phyloP scores from a whole-genome alignment of 2,329 filamentous ascomycete genomes.

The Penicillium nordicum region DNA sequence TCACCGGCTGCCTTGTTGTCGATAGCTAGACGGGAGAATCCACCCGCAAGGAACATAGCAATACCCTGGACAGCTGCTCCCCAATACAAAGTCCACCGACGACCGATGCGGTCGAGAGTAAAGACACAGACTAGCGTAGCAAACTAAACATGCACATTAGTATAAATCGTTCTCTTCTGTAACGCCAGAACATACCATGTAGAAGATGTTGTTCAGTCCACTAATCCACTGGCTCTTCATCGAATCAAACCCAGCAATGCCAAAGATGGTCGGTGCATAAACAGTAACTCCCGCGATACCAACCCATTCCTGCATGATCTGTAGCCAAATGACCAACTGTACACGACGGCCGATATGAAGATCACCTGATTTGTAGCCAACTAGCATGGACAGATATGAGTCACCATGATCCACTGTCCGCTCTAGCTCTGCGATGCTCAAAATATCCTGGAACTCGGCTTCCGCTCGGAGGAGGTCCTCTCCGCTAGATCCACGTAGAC shows the following conservation, averaged over 20 bases:
- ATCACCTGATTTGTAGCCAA: slow-evolving; percentile 62
- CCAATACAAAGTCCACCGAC: slow-evolving; percentile 68
- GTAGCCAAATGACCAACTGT: slow-evolving; percentile 67
- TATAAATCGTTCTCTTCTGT: neutral
- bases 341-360: slow-evolving; percentile 65
- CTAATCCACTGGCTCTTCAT: slow-evolving; percentile 62
- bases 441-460: slow-evolving; percentile 66
- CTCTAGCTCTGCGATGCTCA: slow-evolving; percentile 61
- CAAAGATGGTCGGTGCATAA: slow-evolving; percentile 58
- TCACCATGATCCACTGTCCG: slow-evolving; percentile 51
- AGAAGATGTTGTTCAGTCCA: slow-evolving; percentile 56
- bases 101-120: slow-evolving; percentile 65
- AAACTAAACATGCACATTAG: slow-evolving; percentile 43
- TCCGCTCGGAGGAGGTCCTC: slow-evolving; percentile 55
- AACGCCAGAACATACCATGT: slow-evolving; percentile 44
- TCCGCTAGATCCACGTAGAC: slow-evolving; percentile 59
- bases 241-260: slow-evolving; percentile 63
- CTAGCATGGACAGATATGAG: slow-evolving; percentile 64
- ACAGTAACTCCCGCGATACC: slow-evolving; percentile 68
- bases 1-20: slow-evolving; percentile 49
- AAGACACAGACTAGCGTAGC: slow-evolving; percentile 67
- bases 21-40: slow-evolving; percentile 56
- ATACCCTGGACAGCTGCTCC: slow-evolving; percentile 62
- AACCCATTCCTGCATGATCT: slow-evolving; percentile 68
- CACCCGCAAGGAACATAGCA: slow-evolving; percentile 65